Evolutionary conservation across 176 grass and related monocot genomes (phyloP).

Genomic region (Eleusine coracana): DNA sequence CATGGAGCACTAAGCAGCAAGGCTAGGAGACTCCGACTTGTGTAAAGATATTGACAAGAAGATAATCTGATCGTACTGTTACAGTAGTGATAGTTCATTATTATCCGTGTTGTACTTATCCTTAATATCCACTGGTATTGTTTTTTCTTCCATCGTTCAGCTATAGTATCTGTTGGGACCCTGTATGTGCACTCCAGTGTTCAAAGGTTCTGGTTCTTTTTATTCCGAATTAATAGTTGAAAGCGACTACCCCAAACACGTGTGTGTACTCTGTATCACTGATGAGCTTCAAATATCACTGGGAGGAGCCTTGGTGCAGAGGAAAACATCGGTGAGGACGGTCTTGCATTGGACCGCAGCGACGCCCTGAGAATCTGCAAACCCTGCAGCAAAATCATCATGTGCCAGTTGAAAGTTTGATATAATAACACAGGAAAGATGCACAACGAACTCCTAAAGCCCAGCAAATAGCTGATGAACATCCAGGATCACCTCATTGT

Average conservation of each 20-base stretch:
- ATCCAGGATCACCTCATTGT: background rate
- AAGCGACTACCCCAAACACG: background rate
- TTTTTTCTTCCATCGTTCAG: background rate
- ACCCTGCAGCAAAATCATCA: background rate
- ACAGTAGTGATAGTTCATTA: conserved; percentile 17
- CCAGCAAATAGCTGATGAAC: no score
- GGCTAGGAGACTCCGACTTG: conserved; percentile 9
- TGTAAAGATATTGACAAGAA: conserved; percentile 54
- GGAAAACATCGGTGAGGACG: background rate
- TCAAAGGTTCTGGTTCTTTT: background rate
- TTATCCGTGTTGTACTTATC: conserved; percentile 34
- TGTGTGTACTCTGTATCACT: background rate
- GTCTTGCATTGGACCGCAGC: background rate
- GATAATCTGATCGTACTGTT: conserved; percentile 36
- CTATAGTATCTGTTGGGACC: conserved; percentile 27
- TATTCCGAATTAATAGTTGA: background rate
- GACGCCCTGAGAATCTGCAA: background rate
- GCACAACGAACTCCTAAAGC: no score
- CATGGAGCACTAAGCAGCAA: conserved; percentile 65
- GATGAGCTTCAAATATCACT: background rate
- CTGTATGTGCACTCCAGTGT: background rate
- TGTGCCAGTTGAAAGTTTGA: no score
- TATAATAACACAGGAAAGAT: no score
- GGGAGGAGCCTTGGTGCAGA: background rate
- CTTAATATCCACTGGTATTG: conserved; percentile 8